A percentile compares a stretch with the other conserved stretches of the same genome.
phyloP scores from a whole-genome alignment of 495 filamentous ascomycete genomes.

The Podospora comata region DNA sequence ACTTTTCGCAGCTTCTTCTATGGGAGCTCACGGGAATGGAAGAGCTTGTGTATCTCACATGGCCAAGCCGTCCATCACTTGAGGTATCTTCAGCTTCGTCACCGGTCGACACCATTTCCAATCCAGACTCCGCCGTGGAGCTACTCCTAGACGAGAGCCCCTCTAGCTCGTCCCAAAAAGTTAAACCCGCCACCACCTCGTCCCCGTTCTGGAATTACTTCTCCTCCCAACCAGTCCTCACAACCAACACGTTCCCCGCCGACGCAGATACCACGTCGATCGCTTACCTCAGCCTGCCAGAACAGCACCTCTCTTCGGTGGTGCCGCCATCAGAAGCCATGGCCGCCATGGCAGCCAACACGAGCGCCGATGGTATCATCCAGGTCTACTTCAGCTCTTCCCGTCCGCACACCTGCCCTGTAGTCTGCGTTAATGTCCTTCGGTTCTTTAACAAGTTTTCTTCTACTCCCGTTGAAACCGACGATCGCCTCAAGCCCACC shows the following conservation, averaged over 20 bases:
- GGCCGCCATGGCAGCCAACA: slow-evolving; percentile 19
- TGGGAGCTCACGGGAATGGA: slow-evolving; percentile 24
- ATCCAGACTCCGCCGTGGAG: neutral
- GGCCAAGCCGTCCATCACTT: slow-evolving; percentile 8
- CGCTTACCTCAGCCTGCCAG: slow-evolving; percentile 27
- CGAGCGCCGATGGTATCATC: slow-evolving; percentile 22
- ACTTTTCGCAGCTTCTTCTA: slow-evolving; percentile 27
- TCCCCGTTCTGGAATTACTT: slow-evolving; percentile 13
- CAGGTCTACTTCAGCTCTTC: slow-evolving; percentile 23
- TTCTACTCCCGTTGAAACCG: neutral
- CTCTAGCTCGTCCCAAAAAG: neutral
- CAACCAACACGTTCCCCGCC: slow-evolving; percentile 17
- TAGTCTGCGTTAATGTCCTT: slow-evolving; percentile 26
- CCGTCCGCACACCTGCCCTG: slow-evolving; percentile 16
- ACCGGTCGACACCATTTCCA: neutral
- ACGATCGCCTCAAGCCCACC: neutral
- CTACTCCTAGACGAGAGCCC: neutral
- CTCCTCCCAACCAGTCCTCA: slow-evolving; percentile 14
- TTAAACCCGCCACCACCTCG: neutral
- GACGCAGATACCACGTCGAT: slow-evolving; percentile 27
- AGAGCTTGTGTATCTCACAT: slow-evolving; percentile 21
- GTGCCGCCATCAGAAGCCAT: neutral
- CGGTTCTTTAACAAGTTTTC: slow-evolving; percentile 23
- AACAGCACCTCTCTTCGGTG: neutral
- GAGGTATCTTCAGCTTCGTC: neutral